Conservation (phyloP, 2,329 filamentous ascomycete genomes). For the Colletotrichum truncatum region DNA sequence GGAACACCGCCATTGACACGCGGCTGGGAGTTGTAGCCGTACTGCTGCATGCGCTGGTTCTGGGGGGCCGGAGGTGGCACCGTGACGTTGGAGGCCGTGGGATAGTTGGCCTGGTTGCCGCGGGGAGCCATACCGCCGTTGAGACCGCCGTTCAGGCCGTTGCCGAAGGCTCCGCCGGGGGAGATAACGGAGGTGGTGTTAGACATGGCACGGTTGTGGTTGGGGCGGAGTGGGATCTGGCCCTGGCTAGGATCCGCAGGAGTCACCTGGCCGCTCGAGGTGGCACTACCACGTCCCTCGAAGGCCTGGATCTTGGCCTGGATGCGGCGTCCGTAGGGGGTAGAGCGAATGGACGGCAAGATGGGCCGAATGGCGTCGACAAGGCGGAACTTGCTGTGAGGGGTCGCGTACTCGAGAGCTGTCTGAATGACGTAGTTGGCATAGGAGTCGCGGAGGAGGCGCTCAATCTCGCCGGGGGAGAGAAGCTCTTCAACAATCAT, state of each 20-base stretch:
- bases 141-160: constrained; percentile 38
- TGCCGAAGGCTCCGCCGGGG: constrained; percentile 36
- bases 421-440: constrained; percentile 99
- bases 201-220: constrained; percentile 52
- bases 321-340: constrained; percentile 93
- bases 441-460: constrained; percentile 89
- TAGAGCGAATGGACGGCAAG: constrained; percentile 84
- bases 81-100: constrained; percentile 41
- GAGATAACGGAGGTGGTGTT: constrained; percentile 48
- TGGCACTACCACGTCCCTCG: constrained; percentile 56
- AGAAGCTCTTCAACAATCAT: constrained; percentile 87
- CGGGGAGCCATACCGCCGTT: constrained; percentile 39
- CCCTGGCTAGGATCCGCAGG: constrained; percentile 63
- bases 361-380: constrained; percentile 88
- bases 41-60: constrained; percentile 19
- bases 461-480: constrained; percentile 79
- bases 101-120: constrained; percentile 46
- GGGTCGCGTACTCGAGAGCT: constrained; percentile 85
- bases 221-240: constrained; percentile 60
- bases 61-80: constrained; percentile 37
- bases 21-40: constrained; percentile 18
- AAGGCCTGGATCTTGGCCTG: constrained; percentile 82
- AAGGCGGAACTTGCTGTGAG: constrained; percentile 76
- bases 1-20: constrained; percentile 15
- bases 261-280: constrained; percentile 59